Percentiles rank a stretch among this genome's conserved stretches.
These are phyloP conservation scores for Diospyros lotus DNA, from an alignment of 148 eudicot species.

Conservation along the genomic window DNA sequence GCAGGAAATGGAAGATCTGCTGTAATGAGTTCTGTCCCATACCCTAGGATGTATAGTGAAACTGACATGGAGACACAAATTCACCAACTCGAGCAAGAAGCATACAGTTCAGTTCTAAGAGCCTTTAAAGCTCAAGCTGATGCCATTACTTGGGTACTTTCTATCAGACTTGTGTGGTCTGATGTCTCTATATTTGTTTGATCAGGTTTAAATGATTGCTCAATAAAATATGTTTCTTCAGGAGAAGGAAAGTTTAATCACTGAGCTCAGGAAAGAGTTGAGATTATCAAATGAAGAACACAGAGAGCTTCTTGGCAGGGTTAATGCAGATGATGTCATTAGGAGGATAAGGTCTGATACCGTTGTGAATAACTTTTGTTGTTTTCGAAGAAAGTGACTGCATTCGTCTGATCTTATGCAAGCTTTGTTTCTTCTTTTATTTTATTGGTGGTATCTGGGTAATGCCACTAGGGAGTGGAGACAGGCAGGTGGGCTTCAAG, in stretches of 20 bases:
- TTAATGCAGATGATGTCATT: conserved; percentile 73
- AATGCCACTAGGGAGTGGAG: conserved; percentile 73
- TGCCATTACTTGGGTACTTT: conserved; percentile 61
- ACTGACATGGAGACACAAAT: conserved; percentile 56
- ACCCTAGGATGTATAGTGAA: conserved; percentile 35
- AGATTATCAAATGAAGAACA: conserved; percentile 90
- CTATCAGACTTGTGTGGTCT: conserved; percentile 12
- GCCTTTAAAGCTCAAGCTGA: conserved; percentile 77
- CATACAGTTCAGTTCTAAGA: conserved; percentile 56
- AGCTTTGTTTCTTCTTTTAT: conserved; percentile 11
- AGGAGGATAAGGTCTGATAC: conserved; percentile 63
- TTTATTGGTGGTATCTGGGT: conserved; percentile 18
- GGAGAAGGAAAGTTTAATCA: conserved; percentile 77
- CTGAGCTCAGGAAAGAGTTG: conserved; percentile 87
- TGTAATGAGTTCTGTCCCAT: conserved; percentile 30
- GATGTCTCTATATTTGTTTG: conserved; percentile 12
- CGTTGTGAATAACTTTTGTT: conserved; percentile 2
- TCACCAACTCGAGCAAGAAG: conserved; percentile 63
- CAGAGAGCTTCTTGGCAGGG: conserved; percentile 68
- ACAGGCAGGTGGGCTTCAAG: conserved; percentile 64
- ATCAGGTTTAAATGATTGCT: conserved; percentile 22
- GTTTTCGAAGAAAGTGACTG: not conserved
- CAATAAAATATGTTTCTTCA: conserved; percentile 29
- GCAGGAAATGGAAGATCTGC: conserved; percentile 44
- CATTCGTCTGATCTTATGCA: not conserved